A percentile compares a stretch with the other conserved stretches of the same genome.
Evolutionary conservation across 805 yeast genomes (phyloP).

Genomic region (Ogataea methylovora): DNA sequence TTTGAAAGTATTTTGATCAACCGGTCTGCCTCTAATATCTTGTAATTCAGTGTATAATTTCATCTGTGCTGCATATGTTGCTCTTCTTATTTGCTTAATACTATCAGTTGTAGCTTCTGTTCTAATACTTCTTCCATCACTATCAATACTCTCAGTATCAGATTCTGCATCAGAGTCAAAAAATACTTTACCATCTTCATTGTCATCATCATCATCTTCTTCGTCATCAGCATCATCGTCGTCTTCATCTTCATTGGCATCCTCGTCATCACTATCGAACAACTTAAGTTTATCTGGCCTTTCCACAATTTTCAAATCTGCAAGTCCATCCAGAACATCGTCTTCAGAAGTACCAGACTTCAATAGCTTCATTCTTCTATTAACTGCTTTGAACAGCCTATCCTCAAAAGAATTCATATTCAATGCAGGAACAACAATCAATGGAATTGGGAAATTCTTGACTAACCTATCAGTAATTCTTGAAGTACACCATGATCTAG

Average conservation of each 20-base stretch:
- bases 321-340: constrained; percentile 12
- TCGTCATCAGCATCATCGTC: constrained; percentile 4
- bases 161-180: not conserved
- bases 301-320: not conserved
- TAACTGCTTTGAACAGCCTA: constrained; percentile 28
- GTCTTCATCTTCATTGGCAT: constrained; percentile 3
- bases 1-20: constrained; percentile 21
- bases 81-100: constrained; percentile 12
- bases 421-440: constrained; percentile 57
- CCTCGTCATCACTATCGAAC: not conserved
- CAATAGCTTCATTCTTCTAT: constrained; percentile 12
- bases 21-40: constrained; percentile 13
- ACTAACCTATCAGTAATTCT: constrained; percentile 60
- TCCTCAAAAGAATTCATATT: constrained; percentile 48
- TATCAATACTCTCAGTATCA: not conserved
- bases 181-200: constrained; percentile 5
- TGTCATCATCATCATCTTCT: constrained; percentile 8
- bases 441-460: constrained; percentile 56
- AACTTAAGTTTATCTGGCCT: not conserved
- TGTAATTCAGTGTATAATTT: constrained; percentile 18
- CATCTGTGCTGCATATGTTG: constrained; percentile 18
- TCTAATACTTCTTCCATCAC: constrained; percentile 12
- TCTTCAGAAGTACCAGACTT: constrained; percentile 8
- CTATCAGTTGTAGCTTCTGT: constrained; percentile 6
- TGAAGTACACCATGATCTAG: constrained; percentile 53